Evolutionary conservation across 805 yeast genomes (phyloP).

Genomic region (Cyberlindnera subsufficiens): DNA sequence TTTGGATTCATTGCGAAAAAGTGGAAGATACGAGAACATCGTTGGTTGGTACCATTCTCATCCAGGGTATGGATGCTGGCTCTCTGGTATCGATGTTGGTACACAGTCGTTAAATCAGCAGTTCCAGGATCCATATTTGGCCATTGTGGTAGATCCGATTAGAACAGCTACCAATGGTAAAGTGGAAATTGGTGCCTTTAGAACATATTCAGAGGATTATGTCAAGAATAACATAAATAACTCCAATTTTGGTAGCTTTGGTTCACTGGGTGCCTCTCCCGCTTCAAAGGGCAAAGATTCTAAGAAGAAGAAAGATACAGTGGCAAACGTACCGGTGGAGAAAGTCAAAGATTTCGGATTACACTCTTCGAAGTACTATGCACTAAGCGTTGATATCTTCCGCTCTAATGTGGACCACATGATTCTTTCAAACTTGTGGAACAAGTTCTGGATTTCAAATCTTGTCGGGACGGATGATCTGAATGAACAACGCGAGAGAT

Average conservation of each 20-base stretch:
- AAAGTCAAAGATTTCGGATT: constrained; percentile 62
- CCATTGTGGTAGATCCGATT: constrained; percentile 82
- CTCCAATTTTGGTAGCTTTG: constrained; percentile 1
- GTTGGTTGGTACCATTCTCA: constrained; percentile 99
- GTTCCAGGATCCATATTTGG: constrained; percentile 88
- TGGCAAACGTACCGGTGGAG: constrained; percentile 35
- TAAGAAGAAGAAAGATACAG: constrained; percentile 2
- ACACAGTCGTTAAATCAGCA: constrained; percentile 82
- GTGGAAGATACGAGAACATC: constrained; percentile 57
- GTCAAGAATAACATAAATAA: constrained; percentile 6
- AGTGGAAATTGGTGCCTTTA: constrained; percentile 84
- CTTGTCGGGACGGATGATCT: constrained; percentile 18
- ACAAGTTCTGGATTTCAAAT: constrained; percentile 41
- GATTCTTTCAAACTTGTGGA: constrained; percentile 37
- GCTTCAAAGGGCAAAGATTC: neutral
- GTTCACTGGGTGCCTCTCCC: constrained; percentile 7
- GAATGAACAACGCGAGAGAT: constrained; percentile 4
- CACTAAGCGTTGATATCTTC: constrained; percentile 57
- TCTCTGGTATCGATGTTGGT: constrained; percentile 87
- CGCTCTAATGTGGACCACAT: constrained; percentile 43
- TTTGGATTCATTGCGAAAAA: constrained; percentile 46
- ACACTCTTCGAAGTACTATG: constrained; percentile 64
- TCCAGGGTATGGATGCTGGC: constrained; percentile 97
- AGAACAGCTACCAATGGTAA: constrained; percentile 55
- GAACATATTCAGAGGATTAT: constrained; percentile 50